phyloP scores from a whole-genome alignment of 495 filamentous ascomycete genomes.

The Penicillium waksmanii region DNA sequence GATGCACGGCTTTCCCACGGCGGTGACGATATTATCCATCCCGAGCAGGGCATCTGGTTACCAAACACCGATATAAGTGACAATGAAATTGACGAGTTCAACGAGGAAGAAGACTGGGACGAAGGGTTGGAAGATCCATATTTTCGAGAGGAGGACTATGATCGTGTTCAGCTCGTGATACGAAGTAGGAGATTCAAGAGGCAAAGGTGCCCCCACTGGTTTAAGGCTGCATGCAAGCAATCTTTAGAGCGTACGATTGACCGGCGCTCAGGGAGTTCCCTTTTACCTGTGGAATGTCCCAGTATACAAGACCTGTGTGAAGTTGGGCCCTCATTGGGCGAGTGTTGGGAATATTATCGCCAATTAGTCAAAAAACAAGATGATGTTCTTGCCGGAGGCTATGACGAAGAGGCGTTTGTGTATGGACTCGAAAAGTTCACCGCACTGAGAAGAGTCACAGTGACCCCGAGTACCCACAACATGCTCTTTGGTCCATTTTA shows the following conservation, averaged over 20 bases:
- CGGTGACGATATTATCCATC: not conserved
- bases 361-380: conserved; percentile 25
- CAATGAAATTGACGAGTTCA: no score
- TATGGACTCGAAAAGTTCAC: conserved; percentile 16
- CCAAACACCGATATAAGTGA: not conserved
- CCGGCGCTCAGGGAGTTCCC: no score
- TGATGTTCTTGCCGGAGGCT: conserved; percentile 19
- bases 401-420: conserved; percentile 11
- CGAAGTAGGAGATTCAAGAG: conserved; percentile 3
- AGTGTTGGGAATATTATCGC: conserved; percentile 25
- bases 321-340: conserved; percentile 5
- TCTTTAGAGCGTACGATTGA: not conserved
- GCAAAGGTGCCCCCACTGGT: conserved; percentile 21
- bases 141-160: no score
- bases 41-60: no score
- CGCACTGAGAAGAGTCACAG: conserved; percentile 11
- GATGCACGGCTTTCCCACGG: conserved; percentile 22
- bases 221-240: conserved; percentile 13
- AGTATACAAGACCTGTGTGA: no score
- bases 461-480: conserved; percentile 8
- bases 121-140: no score
- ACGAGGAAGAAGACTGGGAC: no score
- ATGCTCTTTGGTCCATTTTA: conserved; percentile 24
- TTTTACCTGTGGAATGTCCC: no score
- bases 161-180: not conserved